Conservation (phyloP, 495 filamentous ascomycete genomes). For the Podospora conica region DNA sequence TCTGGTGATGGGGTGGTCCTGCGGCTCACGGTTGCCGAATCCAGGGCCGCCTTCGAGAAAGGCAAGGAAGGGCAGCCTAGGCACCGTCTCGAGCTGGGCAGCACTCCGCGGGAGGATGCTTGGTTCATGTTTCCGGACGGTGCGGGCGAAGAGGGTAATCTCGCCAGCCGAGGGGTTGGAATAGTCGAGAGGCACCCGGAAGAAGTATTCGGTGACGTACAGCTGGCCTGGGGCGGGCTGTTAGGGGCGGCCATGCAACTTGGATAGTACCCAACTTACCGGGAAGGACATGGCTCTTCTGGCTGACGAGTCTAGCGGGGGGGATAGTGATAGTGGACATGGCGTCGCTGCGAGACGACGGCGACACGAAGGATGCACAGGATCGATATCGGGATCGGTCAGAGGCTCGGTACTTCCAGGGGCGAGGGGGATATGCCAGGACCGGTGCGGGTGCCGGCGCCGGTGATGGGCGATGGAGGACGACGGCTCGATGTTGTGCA, state of each 20-base stretch:
- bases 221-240: slow-evolving; percentile 54
- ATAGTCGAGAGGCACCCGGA: slow-evolving; percentile 77
- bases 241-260: too few species aligned
- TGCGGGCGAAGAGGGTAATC: slow-evolving; percentile 70
- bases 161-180: slow-evolving; percentile 52
- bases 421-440: not conserved
- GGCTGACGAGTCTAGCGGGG: slow-evolving; percentile 20
- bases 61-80: slow-evolving; percentile 47
- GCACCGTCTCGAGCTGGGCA: slow-evolving; percentile 36
- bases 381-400: not conserved
- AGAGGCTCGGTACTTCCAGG: not conserved
- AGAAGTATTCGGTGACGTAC: slow-evolving; percentile 72
- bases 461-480: not conserved
- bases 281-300: slow-evolving; percentile 19
- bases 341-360: not conserved
- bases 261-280: too few species aligned
- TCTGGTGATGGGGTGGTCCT: slow-evolving; percentile 60
- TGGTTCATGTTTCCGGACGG: slow-evolving; percentile 55
- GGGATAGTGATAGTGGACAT: slow-evolving; percentile 13
- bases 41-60: slow-evolving; percentile 74
- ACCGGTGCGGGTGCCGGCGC: too few species aligned
- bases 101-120: slow-evolving; percentile 44
- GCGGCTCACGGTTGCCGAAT: slow-evolving; percentile 64
- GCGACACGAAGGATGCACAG: not conserved
- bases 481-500: not conserved